These are phyloP conservation scores for Leccinum uliginosum DNA, from an alignment of 768 basidiomycete species.

Conservation along the genomic window DNA sequence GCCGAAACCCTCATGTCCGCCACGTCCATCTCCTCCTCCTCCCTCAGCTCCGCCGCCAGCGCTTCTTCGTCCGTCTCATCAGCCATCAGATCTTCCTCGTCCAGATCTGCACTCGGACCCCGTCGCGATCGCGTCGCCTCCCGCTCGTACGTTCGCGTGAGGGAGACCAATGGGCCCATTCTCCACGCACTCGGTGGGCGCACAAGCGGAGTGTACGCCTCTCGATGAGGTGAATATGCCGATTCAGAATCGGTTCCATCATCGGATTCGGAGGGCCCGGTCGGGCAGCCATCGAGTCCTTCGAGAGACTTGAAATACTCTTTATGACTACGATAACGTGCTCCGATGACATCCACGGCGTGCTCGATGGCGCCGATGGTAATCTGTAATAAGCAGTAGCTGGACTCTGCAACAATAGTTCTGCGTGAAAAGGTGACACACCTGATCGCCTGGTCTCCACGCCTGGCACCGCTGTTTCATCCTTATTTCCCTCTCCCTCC, in stretches of 20 bases:
- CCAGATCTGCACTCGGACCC: slow-evolving; percentile 14
- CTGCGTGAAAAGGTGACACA: slow-evolving; percentile 15
- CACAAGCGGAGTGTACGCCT: slow-evolving; percentile 35
- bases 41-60: slow-evolving; percentile 36
- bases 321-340: slow-evolving; percentile 33
- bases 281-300: slow-evolving; percentile 4
- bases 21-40: slow-evolving; percentile 40
- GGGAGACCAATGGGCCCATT: slow-evolving; percentile 10
- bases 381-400: slow-evolving; percentile 34
- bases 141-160: slow-evolving; percentile 22
- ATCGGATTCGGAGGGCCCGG: background rate
- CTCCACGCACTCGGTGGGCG: slow-evolving; percentile 24
- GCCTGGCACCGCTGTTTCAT: slow-evolving; percentile 57
- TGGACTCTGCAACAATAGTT: background rate
- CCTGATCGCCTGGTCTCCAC: slow-evolving; percentile 49
- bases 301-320: slow-evolving; percentile 39
- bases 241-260: background rate
- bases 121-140: slow-evolving; percentile 18
- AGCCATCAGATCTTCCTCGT: slow-evolving; percentile 26
- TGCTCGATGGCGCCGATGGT: slow-evolving; percentile 41
- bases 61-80: slow-evolving; percentile 36
- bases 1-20: slow-evolving; percentile 31
- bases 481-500: slow-evolving; percentile 54
- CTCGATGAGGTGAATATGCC: slow-evolving; percentile 22
- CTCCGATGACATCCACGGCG: slow-evolving; percentile 46